Evolutionary conservation across 257 asterid species (phyloP), one percentile per base, ranked within the genome.

Genomic region (Cinchona pubescens): DNA sequence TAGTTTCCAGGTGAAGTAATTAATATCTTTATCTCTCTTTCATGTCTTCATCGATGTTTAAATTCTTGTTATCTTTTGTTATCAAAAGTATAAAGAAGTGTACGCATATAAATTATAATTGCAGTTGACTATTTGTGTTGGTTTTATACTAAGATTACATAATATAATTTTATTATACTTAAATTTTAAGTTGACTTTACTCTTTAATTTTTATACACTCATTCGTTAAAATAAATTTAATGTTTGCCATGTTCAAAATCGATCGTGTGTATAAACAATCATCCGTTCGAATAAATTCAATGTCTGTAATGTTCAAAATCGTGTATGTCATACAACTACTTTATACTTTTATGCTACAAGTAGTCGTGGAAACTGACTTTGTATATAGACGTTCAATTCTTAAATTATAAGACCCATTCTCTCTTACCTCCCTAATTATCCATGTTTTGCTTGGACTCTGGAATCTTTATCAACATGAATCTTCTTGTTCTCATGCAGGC

Each of bases 1-100:
- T 79, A 21, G 76, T 84, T 82, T 86, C 79, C 55, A 9, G 55
- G 64, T 73, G 49, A 67, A 51, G 74, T 65, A n/a, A n/a, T n/a
- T n/a, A n/a, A n/a, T n/a, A 16, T 71, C 55, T 48, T 4, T 71
- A 32, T 45, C 1, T 48, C 10, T 40, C 25, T 14, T n/a, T 34
- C 6, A 21, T 40, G 4, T 0, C 40, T 16, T 48, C n/a, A 40
- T 21, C 75, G 43, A n/a, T n/a, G n/a, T n/a, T n/a, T n/a, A n/a
- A n/a, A n/a, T 34, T 43, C 11, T 45, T 51, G 4, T 29, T n/a
- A n/a, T 40, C 46, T 51, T 16, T 70, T 9, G 34, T 70, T 32
- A 2, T 49, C 43, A 19, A 12, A n/a, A 16, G 48, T 13, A 51
- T 27, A 51, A 32, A 34, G 1, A 27, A 19, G 5, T n/a, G 23